Percentiles rank a stretch among this genome's conserved stretches.
These are phyloP conservation scores for Actinomucor elegans DNA, from an alignment of 371 early-diverging fungal species.

Conservation along the genomic window DNA sequence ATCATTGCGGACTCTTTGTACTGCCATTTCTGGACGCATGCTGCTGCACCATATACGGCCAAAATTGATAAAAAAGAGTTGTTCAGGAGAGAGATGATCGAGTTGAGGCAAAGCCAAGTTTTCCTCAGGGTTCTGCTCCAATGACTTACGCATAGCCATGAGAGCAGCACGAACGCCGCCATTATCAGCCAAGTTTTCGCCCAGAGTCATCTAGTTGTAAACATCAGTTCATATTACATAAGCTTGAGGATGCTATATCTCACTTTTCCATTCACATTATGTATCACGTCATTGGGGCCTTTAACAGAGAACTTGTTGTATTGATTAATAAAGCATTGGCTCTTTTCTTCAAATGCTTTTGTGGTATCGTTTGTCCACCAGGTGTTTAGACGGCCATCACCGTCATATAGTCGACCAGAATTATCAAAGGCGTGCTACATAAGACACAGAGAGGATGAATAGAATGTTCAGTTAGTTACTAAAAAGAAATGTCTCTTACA, in stretches of 20 bases:
- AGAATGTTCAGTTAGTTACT: not conserved
- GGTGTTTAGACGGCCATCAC: conserved; percentile 33
- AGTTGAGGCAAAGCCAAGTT: conserved; percentile 10
- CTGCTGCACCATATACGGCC: conserved; percentile 44
- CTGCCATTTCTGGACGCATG: conserved; percentile 23
- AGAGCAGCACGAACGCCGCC: conserved; percentile 60
- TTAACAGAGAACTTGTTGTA: conserved; percentile 50
- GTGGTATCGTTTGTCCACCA: conserved; percentile 70
- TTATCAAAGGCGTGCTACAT: conserved; percentile 50
- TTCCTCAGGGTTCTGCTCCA: conserved; percentile 10
- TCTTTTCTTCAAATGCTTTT: conserved; percentile 45
- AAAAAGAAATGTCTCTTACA: conserved; percentile 24
- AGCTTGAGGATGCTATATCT: too few relatives aligned
- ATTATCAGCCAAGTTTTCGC: conserved; percentile 79
- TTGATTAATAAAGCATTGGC: conserved; percentile 68
- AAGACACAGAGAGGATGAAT: not conserved
- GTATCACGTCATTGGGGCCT: conserved; percentile 20
- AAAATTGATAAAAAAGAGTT: conserved; percentile 46
- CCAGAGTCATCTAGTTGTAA: conserved; percentile 48
- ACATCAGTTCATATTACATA: too few relatives aligned
- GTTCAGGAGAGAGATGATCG: conserved; percentile 31
- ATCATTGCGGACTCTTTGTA: conserved; percentile 31
- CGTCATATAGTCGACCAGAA: conserved; percentile 57
- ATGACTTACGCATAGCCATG: conserved; percentile 15
- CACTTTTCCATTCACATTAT: conserved; percentile 53